Evolutionary conservation across 306 rosid genomes (phyloP).

Genomic region (Chamaecrista fasciculata): DNA sequence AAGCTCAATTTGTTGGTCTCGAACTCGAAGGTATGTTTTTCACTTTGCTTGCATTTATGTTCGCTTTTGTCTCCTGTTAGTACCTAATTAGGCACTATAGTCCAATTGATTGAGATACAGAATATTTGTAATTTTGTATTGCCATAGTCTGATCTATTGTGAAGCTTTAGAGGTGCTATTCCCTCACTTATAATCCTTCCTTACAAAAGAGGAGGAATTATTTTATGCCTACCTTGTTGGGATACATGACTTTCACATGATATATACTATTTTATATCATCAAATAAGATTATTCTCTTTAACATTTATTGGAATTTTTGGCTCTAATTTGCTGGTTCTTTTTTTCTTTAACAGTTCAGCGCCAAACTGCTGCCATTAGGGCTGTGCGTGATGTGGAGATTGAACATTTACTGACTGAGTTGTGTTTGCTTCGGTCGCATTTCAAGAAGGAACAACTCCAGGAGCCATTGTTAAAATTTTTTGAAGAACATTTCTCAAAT

Average conservation of each 20-base stretch:
- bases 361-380: conserved; percentile 47
- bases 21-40: conserved; percentile 46
- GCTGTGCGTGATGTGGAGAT: conserved; percentile 60
- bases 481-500: conserved; percentile 43
- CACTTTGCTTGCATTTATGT: background rate
- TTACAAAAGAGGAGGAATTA: background rate
- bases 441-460: conserved; percentile 46
- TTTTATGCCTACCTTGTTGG: background rate
- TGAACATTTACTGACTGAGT: conserved; percentile 45
- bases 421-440: conserved; percentile 56
- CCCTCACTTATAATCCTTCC: background rate
- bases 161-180: background rate
- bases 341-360: conserved; percentile 36
- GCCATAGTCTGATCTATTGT: background rate
- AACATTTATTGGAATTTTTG: background rate
- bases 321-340: background rate
- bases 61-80: background rate
- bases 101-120: background rate
- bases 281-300: background rate
- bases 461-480: conserved; percentile 36
- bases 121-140: background rate
- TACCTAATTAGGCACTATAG: background rate
- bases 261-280: too few relatives aligned
- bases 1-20: conserved; percentile 26
- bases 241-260: background rate